Evolutionary conservation across 1,284 basidiomycete species (phyloP).

Genomic region (Cerioporus squamosus): DNA sequence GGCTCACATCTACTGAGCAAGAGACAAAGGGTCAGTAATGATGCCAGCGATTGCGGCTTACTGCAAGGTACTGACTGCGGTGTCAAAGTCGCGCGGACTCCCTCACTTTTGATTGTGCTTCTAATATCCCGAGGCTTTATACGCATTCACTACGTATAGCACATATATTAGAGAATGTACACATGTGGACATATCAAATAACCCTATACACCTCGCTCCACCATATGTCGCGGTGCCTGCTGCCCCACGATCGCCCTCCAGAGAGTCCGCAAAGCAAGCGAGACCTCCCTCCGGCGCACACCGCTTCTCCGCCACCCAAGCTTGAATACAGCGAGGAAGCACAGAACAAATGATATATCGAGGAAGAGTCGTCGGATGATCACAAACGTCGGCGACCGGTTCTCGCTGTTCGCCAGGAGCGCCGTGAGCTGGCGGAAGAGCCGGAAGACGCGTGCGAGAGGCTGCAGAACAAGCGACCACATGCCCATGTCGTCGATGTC

Average conservation of each 20-base stretch:
- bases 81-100: no score
- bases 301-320: conserved; percentile 71
- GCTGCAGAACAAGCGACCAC: conserved; percentile 76
- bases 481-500: conserved; percentile 77
- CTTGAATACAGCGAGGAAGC: conserved; percentile 56
- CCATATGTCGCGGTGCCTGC: conserved; percentile 49
- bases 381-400: conserved; percentile 64
- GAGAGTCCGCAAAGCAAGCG: conserved; percentile 60
- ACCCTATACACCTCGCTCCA: conserved; percentile 45
- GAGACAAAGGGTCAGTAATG: no score
- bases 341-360: conserved; percentile 73
- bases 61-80: no score
- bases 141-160: not conserved
- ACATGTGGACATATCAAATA: not conserved
- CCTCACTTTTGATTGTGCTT: no score
- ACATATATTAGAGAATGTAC: not conserved
- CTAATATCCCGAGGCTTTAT: no score
- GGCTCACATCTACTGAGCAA: no score
- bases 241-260: conserved; percentile 75
- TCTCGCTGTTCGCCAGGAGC: conserved; percentile 61
- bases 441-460: conserved; percentile 54
- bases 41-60: no score
- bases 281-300: conserved; percentile 68
- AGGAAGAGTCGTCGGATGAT: conserved; percentile 73
- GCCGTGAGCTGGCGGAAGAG: conserved; percentile 49